Percentiles rank a stretch among this genome's conserved stretches.
These are phyloP conservation scores for Hyparrhenia diplandra DNA, from an alignment of 176 grass and related monocot genomes.

Conservation along the genomic window DNA sequence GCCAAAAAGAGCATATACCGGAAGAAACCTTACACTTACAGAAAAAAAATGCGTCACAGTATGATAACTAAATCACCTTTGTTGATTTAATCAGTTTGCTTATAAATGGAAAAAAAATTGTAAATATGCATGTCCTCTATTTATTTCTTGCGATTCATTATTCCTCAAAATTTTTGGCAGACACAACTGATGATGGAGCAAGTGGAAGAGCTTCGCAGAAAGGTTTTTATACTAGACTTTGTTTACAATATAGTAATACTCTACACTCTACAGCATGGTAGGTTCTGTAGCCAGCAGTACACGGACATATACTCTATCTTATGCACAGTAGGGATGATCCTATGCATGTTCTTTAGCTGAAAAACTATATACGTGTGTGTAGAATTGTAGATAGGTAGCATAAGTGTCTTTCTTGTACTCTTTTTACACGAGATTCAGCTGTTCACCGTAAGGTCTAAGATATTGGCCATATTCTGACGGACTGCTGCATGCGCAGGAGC, in stretches of 20 bases:
- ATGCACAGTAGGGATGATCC: background rate
- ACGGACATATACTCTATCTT: background rate
- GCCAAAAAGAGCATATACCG: background rate
- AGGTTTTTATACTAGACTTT: slow-evolving; percentile 31
- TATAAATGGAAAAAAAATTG: background rate
- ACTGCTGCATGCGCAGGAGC: slow-evolving; percentile 49
- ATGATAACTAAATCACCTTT: slow-evolving; percentile 4
- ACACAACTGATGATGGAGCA: slow-evolving; percentile 93
- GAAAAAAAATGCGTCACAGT: background rate
- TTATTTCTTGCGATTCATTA: background rate
- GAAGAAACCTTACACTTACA: background rate
- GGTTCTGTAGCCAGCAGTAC: background rate
- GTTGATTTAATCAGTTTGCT: background rate
- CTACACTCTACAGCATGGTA: background rate
- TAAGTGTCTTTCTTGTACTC: background rate
- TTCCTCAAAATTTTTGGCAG: slow-evolving; percentile 27
- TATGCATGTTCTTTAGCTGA: background rate
- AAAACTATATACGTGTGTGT: background rate
- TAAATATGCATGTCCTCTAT: background rate
- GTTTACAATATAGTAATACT: background rate
- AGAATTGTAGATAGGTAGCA: background rate
- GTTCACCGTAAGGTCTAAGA: background rate
- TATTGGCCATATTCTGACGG: background rate
- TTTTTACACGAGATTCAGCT: background rate
- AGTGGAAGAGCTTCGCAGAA: slow-evolving; percentile 87